Conservation (phyloP, 2,329 filamentous ascomycete genomes). For the Aspergillus caelatus region DNA sequence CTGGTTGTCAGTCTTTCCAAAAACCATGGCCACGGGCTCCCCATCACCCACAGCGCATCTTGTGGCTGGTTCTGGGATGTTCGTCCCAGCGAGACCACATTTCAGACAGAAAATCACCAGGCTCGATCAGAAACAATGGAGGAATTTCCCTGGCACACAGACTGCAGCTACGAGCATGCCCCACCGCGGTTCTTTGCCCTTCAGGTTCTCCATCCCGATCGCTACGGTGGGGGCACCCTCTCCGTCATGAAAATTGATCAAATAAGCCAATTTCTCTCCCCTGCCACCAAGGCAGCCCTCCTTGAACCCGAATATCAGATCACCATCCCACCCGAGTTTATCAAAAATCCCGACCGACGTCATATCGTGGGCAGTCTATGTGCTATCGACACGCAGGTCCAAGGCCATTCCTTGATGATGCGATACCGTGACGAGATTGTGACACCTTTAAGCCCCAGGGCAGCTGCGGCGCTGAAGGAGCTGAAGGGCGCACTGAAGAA, state of each 20-base stretch:
- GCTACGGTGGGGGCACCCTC: slow-evolving; percentile 12
- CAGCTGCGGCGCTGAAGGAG: not conserved
- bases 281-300: not conserved
- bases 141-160: slow-evolving; percentile 50
- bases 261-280: not conserved
- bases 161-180: slow-evolving; percentile 47
- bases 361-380: not conserved
- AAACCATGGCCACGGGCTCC: slow-evolving; percentile 39
- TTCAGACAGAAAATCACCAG: slow-evolving; percentile 26
- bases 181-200: slow-evolving; percentile 47
- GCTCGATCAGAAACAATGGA: slow-evolving; percentile 49
- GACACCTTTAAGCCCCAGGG: not conserved
- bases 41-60: slow-evolving; percentile 45
- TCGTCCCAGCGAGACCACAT: slow-evolving; percentile 37
- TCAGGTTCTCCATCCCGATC: slow-evolving; percentile 46
- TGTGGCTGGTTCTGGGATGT: slow-evolving; percentile 53
- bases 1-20: slow-evolving; percentile 40
- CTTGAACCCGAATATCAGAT: not conserved
- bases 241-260: not conserved
- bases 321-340: not conserved
- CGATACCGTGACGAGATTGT: not conserved
- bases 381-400: not conserved
- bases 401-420: not conserved
- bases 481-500: not conserved
- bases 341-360: not conserved